Conservation (phyloP, 129 eudicot genomes). For the Scalesia atractyloides region DNA sequence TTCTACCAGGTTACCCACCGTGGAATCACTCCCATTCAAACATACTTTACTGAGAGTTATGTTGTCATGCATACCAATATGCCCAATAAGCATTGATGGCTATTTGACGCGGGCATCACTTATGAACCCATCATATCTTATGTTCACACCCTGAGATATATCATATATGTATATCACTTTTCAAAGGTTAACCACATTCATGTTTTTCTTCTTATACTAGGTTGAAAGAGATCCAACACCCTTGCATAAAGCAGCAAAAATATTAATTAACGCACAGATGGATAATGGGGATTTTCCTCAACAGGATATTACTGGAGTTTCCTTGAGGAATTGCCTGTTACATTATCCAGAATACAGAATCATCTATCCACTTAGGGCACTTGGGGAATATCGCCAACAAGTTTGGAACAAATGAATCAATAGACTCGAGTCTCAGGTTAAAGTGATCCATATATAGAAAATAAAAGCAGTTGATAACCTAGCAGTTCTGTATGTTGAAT, state of each 20-base stretch:
- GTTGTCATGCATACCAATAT: too few relatives aligned
- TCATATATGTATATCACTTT: too few relatives aligned
- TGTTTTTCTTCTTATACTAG: constrained; percentile 6
- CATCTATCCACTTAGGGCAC: constrained; percentile 51
- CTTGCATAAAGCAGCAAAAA: constrained; percentile 50
- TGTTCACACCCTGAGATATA: too few relatives aligned
- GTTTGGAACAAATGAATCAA: constrained; percentile 36
- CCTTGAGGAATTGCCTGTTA: constrained; percentile 49
- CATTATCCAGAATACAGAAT: constrained; percentile 47
- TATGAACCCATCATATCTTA: too few relatives aligned
- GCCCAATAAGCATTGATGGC: too few relatives aligned
- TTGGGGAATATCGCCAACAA: constrained; percentile 46
- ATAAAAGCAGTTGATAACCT: background rate
- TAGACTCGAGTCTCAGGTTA: background rate
- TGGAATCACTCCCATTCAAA: too few relatives aligned
- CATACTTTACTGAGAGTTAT: too few relatives aligned
- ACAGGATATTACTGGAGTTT: constrained; percentile 47
- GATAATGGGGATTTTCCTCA: constrained; percentile 51
- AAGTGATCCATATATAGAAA: constrained; percentile 5
- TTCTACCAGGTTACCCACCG: too few relatives aligned
- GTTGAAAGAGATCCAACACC: constrained; percentile 46
- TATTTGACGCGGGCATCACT: too few relatives aligned
- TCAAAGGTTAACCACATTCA: background rate
- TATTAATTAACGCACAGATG: constrained; percentile 42
- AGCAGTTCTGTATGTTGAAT: background rate